These are phyloP conservation scores for Bisporella sp. DNA, from an alignment of 2,329 filamentous ascomycete genomes.

Conservation along the genomic window DNA sequence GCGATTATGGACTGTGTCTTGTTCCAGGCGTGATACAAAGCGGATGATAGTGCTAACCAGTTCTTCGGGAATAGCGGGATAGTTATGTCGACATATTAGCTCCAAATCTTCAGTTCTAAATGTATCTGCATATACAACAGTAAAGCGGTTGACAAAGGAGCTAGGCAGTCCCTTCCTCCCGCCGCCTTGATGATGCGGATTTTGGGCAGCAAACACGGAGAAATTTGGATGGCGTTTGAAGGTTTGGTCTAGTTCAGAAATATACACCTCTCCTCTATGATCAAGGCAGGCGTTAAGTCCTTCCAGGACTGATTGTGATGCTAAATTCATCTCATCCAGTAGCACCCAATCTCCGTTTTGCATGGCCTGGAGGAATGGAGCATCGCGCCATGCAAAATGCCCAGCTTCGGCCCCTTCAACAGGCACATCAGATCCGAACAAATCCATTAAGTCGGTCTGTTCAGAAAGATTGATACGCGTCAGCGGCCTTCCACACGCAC, in stretches of 20 bases:
- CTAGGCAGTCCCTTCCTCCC: conserved; percentile 89
- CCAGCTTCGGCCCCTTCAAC: conserved; percentile 88
- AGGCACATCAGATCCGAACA: conserved; percentile 94
- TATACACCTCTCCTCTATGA: conserved; percentile 90
- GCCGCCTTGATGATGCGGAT: conserved; percentile 94
- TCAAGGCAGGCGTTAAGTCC: conserved; percentile 95
- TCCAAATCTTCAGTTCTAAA: conserved; percentile 76
- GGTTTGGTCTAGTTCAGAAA: conserved; percentile 89
- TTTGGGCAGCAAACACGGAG: conserved; percentile 93
- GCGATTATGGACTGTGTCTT: conserved; percentile 54
- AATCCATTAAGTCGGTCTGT: conserved; percentile 94
- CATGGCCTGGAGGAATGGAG: conserved; percentile 93
- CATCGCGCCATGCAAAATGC: conserved; percentile 91
- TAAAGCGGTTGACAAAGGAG: conserved; percentile 97
- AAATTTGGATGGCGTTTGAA: conserved; percentile 88
- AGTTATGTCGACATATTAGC: conserved; percentile 74
- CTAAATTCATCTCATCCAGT: conserved; percentile 97
- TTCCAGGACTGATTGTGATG: conserved; percentile 93
- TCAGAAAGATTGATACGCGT: conserved; percentile 96
- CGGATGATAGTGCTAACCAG: conserved; percentile 63
- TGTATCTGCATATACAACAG: conserved; percentile 92
- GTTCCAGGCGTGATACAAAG: conserved; percentile 76
- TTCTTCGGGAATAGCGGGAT: conserved; percentile 52
- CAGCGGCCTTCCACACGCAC: conserved; percentile 70
- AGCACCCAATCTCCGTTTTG: conserved; percentile 95